Conservation (phyloP, 2,329 filamentous ascomycete species). For the Botrytis fabae region DNA sequence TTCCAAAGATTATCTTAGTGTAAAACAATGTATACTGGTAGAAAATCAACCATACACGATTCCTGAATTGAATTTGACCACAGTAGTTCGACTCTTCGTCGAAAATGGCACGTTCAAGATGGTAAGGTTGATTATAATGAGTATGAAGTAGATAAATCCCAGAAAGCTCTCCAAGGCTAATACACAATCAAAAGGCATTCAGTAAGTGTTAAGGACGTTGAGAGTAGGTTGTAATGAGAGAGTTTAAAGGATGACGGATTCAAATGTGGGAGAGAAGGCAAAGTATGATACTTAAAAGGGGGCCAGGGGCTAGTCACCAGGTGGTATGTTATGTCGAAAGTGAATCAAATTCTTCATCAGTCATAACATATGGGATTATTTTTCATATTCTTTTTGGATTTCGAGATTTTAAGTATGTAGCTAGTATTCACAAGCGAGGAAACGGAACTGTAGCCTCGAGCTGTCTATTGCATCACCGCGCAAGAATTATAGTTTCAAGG, state of each 20-base stretch:
- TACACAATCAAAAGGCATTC: not conserved
- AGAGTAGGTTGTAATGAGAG: not conserved
- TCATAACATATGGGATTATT: not conserved
- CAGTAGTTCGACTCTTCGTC: not conserved
- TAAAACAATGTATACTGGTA: not conserved
- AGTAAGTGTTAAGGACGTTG: not conserved
- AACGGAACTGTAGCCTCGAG: not conserved
- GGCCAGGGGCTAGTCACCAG: not conserved
- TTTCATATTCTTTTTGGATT: too few species aligned
- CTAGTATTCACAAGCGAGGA: not conserved
- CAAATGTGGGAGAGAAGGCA: not conserved
- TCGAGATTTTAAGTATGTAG: not conserved
- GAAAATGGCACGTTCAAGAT: not conserved
- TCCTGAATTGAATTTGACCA: not conserved
- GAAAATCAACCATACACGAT: not conserved
- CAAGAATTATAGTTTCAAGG: too few species aligned
- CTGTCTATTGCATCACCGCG: not conserved
- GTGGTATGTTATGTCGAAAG: conserved; percentile 1
- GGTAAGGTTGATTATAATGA: not conserved
- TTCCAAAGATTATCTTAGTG: not conserved
- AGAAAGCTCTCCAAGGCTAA: not conserved
- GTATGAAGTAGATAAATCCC: not conserved
- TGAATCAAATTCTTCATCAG: not conserved
- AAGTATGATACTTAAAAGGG: not conserved
- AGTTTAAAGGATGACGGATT: not conserved